Evolutionary conservation across 176 grass and related monocot genomes (phyloP).

Genomic region (Echinochloa phyllopogon): DNA sequence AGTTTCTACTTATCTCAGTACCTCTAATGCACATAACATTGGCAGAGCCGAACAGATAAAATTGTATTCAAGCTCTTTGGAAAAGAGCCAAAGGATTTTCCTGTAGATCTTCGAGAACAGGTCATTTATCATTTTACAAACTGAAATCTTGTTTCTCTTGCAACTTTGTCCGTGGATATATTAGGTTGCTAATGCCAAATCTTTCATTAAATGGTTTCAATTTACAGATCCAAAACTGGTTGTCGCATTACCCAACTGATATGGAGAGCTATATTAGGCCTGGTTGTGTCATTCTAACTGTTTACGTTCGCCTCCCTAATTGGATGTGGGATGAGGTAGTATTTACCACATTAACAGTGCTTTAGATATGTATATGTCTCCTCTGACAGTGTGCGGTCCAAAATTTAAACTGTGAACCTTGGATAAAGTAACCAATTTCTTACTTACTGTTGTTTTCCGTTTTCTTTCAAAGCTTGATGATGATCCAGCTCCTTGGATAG

Average conservation of each 20-base stretch:
- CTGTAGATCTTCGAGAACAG: slow-evolving; percentile 77
- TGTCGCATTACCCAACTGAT: slow-evolving; percentile 80
- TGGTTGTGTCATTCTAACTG: slow-evolving; percentile 87
- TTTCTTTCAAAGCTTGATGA: slow-evolving; percentile 54
- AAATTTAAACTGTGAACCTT: slow-evolving; percentile 17
- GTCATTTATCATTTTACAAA: slow-evolving; percentile 54
- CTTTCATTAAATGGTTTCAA: slow-evolving; percentile 30
- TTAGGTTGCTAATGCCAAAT: neutral
- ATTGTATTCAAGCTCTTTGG: slow-evolving; percentile 95
- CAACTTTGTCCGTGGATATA: slow-evolving; percentile 22
- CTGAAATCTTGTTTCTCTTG: slow-evolving; percentile 37
- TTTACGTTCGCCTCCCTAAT: slow-evolving; percentile 77
- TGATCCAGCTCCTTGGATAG: slow-evolving; percentile 66
- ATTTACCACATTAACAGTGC: neutral
- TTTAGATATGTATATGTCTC: slow-evolving; percentile 9
- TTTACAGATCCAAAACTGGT: slow-evolving; percentile 73
- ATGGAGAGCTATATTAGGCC: slow-evolving; percentile 98
- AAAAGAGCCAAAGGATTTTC: slow-evolving; percentile 84
- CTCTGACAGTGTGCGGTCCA: slow-evolving; percentile 5
- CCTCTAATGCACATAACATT: slow-evolving; percentile 27
- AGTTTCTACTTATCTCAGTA: slow-evolving; percentile 18
- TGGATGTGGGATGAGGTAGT: slow-evolving; percentile 80
- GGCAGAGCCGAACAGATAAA: slow-evolving; percentile 84
- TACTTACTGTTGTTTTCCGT: slow-evolving; percentile 32
- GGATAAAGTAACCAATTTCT: slow-evolving; percentile 11